Percentiles rank a stretch among this genome's conserved stretches.
phyloP scores from a whole-genome alignment of 345 rosid genomes.

The Gynandropsis gynandra region DNA sequence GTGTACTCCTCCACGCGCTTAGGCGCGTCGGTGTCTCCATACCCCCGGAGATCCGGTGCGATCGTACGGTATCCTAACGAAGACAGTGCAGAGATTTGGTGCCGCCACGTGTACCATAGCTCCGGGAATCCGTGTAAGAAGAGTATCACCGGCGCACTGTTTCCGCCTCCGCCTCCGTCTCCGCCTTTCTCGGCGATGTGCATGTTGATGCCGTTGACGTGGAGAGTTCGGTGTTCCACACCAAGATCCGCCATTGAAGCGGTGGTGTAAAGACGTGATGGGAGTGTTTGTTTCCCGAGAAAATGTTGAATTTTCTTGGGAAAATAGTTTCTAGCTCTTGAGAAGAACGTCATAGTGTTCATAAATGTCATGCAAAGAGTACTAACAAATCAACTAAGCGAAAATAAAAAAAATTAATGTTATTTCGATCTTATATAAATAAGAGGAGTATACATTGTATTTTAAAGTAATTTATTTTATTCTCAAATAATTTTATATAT shows the following conservation, averaged over 20 bases:
- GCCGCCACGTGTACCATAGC: conserved; percentile 84
- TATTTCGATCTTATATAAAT: too few species aligned
- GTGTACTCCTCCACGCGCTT: conserved; percentile 37
- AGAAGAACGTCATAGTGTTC: too few species aligned
- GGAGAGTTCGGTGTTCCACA: conserved; percentile 44
- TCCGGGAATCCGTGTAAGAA: conserved; percentile 83
- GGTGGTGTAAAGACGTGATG: background rate
- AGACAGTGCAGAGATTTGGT: conserved; percentile 59
- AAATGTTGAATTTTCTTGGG: conserved; percentile 12
- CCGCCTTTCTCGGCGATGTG: conserved; percentile 65
- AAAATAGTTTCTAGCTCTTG: conserved; percentile 1
- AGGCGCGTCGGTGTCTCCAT: conserved; percentile 69
- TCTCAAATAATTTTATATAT: too few species aligned
- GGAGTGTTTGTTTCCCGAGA: background rate
- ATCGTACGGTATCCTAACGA: conserved; percentile 63
- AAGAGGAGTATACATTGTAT: too few species aligned
- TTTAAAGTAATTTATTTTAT: too few species aligned
- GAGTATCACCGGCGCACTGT: conserved; percentile 40
- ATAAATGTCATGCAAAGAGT: too few species aligned
- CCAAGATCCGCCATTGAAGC: conserved; percentile 22
- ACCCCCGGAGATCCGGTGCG: conserved; percentile 87
- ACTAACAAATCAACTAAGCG: too few species aligned
- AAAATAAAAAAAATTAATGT: too few species aligned
- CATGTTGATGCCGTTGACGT: conserved; percentile 59
- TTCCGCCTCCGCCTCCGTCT: conserved; percentile 20